Evolutionary conservation across 495 filamentous ascomycete genomes (phyloP).

Genomic region (Penicillium ochrochloron): DNA sequence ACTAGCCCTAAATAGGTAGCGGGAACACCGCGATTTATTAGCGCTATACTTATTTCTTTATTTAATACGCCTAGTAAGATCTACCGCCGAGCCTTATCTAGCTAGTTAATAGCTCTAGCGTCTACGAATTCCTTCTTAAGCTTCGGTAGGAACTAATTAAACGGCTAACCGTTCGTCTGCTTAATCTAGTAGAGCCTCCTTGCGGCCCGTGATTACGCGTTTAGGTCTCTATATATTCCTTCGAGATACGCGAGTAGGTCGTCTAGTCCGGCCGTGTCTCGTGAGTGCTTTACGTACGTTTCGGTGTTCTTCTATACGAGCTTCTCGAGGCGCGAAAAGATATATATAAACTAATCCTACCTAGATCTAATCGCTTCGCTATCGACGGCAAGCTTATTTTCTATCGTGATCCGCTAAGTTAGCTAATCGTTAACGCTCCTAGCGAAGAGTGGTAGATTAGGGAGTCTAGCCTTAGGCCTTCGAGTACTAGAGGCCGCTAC

Average conservation of each 20-base stretch:
- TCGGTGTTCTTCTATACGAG: background rate
- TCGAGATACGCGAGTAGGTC: background rate
- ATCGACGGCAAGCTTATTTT: background rate
- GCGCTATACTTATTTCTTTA: background rate
- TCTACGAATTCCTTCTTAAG: background rate
- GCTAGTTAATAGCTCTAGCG: background rate
- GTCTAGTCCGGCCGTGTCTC: background rate
- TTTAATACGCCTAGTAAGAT: background rate
- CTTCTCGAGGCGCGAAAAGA: background rate
- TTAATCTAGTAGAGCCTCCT: background rate
- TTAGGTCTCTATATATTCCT: background rate
- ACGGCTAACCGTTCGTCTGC: background rate
- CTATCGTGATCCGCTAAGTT: background rate
- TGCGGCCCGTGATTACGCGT: background rate
- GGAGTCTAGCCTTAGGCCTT: too few relatives aligned
- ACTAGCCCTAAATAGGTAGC: background rate
- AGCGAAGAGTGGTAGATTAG: too few relatives aligned
- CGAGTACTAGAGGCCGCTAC: too few relatives aligned
- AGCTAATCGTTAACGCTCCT: background rate
- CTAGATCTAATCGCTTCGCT: background rate
- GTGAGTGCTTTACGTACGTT: background rate
- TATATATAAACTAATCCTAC: background rate
- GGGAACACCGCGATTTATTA: background rate
- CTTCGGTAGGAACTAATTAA: background rate
- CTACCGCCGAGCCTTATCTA: background rate